Evolutionary conservation across 495 filamentous ascomycete species (phyloP).

Genomic region (Aspergillus kassunensis): DNA sequence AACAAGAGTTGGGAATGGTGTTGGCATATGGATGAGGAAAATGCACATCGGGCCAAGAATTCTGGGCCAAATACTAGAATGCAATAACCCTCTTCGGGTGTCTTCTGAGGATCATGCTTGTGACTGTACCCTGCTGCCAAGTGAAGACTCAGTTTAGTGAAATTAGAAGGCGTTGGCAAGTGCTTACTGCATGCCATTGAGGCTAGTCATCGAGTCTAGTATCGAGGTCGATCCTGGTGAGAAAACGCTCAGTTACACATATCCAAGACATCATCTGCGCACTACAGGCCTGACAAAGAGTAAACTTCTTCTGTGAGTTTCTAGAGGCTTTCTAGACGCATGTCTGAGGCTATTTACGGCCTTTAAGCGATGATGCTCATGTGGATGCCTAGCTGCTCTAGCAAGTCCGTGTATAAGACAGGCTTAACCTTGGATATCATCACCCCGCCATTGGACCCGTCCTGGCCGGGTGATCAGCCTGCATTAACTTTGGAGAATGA

Average conservation of each 20-base stretch:
- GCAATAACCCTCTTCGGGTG: too few species aligned
- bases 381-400: neutral
- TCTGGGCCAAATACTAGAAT: too few species aligned
- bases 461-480: constrained; percentile 3
- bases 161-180: too few species aligned
- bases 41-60: too few species aligned
- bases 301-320: neutral
- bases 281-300: neutral
- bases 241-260: neutral
- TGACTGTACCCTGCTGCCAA: neutral
- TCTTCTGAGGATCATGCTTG: neutral
- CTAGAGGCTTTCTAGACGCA: constrained; percentile 1
- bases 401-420: neutral
- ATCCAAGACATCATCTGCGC: neutral
- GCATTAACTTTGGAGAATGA: neutral
- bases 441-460: neutral
- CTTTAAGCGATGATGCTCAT: neutral
- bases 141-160: too few species aligned
- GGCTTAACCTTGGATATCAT: neutral
- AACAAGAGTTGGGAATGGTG: too few species aligned
- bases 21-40: too few species aligned
- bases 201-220: neutral
- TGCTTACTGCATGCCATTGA: neutral
- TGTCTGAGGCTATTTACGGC: neutral
- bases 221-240: neutral